Evolutionary conservation across 805 yeast genomes (phyloP).

Genomic region (Isabelozyma pseudorhagii): DNA sequence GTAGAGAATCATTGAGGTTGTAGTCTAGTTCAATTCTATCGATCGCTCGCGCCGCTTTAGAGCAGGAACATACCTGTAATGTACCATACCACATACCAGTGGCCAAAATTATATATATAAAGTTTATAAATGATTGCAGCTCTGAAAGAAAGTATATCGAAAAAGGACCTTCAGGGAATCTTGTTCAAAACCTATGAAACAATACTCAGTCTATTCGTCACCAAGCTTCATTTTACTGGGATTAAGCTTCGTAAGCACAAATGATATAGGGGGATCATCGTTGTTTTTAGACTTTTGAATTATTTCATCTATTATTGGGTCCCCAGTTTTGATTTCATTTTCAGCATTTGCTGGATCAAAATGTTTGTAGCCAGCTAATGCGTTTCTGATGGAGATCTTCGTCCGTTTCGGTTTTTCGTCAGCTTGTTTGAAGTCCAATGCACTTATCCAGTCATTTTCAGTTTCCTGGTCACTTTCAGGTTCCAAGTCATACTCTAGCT

Average conservation of each 20-base stretch:
- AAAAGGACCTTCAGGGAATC: too few relatives aligned
- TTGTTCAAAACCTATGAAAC: too few relatives aligned
- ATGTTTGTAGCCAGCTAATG: constrained; percentile 63
- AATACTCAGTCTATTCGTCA: neutral
- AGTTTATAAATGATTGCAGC: neutral
- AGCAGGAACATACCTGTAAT: too few relatives aligned
- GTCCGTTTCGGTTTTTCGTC: constrained; percentile 30
- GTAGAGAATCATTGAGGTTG: too few relatives aligned
- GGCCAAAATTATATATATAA: too few relatives aligned
- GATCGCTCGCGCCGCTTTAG: too few relatives aligned
- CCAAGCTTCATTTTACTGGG: neutral
- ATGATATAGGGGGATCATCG: constrained; percentile 24
- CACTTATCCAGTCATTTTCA: constrained; percentile 48
- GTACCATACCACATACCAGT: too few relatives aligned
- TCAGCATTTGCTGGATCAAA: constrained; percentile 41
- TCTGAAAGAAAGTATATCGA: neutral
- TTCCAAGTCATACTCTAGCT: constrained; percentile 10
- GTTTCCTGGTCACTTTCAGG: constrained; percentile 1
- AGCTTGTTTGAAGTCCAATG: constrained; percentile 42
- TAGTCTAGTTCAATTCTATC: too few relatives aligned
- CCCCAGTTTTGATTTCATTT: constrained; percentile 17
- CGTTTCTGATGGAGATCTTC: constrained; percentile 48
- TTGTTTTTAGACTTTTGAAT: constrained; percentile 13
- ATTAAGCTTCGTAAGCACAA: constrained; percentile 38
- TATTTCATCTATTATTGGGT: constrained; percentile 28